Evolutionary conservation across 2,329 filamentous ascomycete genomes (phyloP).

Genomic region (Aspergillus piperis): DNA sequence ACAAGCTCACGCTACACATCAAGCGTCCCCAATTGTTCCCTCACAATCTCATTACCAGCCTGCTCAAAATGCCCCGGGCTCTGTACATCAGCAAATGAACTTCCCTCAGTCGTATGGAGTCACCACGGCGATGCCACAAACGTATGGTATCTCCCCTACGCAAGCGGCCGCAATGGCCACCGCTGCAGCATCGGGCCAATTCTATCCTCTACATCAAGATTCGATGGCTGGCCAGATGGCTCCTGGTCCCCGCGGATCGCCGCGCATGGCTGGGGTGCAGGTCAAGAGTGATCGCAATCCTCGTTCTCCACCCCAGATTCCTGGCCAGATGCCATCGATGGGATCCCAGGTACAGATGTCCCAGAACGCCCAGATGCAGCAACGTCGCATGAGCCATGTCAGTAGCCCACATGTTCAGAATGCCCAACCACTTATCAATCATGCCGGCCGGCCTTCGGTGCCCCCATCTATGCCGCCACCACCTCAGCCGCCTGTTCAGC

Average conservation of each 20-base stretch:
- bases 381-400: slow-evolving; percentile 72
- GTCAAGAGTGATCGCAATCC: slow-evolving; percentile 75
- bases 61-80: slow-evolving; percentile 61
- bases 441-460: slow-evolving; percentile 57
- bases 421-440: slow-evolving; percentile 74
- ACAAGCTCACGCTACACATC: slow-evolving; percentile 58
- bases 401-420: slow-evolving; percentile 73
- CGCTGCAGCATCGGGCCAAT: slow-evolving; percentile 84
- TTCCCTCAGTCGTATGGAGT: slow-evolving; percentile 80
- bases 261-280: slow-evolving; percentile 68
- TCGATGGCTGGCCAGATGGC: slow-evolving; percentile 63
- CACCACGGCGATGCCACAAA: slow-evolving; percentile 68
- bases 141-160: slow-evolving; percentile 76
- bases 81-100: slow-evolving; percentile 69
- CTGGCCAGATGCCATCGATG: slow-evolving; percentile 56
- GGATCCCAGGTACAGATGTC: slow-evolving; percentile 52
- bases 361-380: slow-evolving; percentile 60
- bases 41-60: slow-evolving; percentile 72
- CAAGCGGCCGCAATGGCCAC: slow-evolving; percentile 94
- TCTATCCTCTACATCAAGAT: slow-evolving; percentile 73
- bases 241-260: slow-evolving; percentile 64
- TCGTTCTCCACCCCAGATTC: slow-evolving; percentile 74
- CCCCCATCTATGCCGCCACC: slow-evolving; percentile 53
- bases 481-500: slow-evolving; percentile 62
- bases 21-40: slow-evolving; percentile 78